Evolutionary conservation across 1,284 basidiomycete species (phyloP), one percentile per base, ranked within the genome.

Genomic region (Phylloboletellus chloephorus): DNA sequence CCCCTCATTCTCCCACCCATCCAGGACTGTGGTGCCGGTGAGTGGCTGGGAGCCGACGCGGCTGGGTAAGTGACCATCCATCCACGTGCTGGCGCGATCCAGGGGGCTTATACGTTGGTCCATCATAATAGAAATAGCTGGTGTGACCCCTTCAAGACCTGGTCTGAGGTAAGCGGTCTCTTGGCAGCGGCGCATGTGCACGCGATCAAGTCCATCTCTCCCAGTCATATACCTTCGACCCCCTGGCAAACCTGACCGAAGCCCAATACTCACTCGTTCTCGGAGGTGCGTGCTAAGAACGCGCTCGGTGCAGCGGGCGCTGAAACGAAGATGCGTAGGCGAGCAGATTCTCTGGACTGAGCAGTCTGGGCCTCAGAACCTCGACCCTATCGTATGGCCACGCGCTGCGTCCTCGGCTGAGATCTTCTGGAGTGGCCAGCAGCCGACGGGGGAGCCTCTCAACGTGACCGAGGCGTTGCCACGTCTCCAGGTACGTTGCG

Each of bases 1-100:
- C 11, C 17, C n/a, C 20, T 37, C 28, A 41, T 31, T 37, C 37
- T 37, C 30, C 37, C 24, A 16, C n/a, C 15, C 12, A 7, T 26
- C 26, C 39, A 80, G 79, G 86, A 90, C 52, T 88, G 87, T 58
- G 89, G 92, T 10, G 79, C 65, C 0, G 89, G 90, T 3, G 78
- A 63, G 29, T 93, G 88, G 88, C 52, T 92, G 15, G 86, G 84
- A n/a, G 66, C 67, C 30, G 50, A 67, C 53, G 66, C 78, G 1
- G 33, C 58, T 29, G 69, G 71, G 70, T 54, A 55, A 25, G 63
- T 50, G 40, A 41, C 41, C 21, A 38, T 34, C 15, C 10, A 13
- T 8, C 17, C 16, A 1, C 12, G 6, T 31, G 11, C 23, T 29
- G 19, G 26, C 17, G 10, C 13, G 12, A 12, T 2, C 7, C 34